Conservation (phyloP, 306 rosid genomes). For the Delonix regia region DNA sequence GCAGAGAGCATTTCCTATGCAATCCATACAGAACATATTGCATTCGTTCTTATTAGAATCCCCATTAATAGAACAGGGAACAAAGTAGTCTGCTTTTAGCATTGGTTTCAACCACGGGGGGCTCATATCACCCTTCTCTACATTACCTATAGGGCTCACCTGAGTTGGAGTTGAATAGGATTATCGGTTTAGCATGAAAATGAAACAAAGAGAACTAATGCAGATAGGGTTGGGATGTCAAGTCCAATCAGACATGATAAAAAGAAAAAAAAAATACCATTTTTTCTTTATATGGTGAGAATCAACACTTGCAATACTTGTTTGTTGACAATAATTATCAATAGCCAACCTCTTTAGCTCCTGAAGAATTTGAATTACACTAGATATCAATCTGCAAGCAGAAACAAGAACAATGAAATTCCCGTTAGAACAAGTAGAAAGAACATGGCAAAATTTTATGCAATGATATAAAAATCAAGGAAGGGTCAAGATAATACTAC, state of each 20-base stretch:
- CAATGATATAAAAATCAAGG: background rate
- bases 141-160: slow-evolving; percentile 47
- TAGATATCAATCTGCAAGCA: background rate
- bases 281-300: background rate
- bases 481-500: background rate
- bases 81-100: slow-evolving; percentile 44
- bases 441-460: background rate
- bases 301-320: background rate
- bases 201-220: background rate
- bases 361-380: background rate
- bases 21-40: slow-evolving; percentile 60
- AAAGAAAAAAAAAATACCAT: background rate
- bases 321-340: background rate
- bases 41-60: slow-evolving; percentile 50
- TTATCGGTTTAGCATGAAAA: background rate
- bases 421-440: background rate
- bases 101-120: slow-evolving; percentile 53
- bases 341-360: background rate
- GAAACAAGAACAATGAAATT: background rate
- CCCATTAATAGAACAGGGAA: slow-evolving; percentile 41
- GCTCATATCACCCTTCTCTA: slow-evolving; percentile 20
- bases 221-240: background rate
- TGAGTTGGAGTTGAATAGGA: background rate
- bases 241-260: background rate
- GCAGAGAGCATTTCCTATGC: slow-evolving; percentile 44